Evolutionary conservation across 1,139 yeast genomes (phyloP).

Genomic region (Hemisphaericaspora lyxosophila): DNA sequence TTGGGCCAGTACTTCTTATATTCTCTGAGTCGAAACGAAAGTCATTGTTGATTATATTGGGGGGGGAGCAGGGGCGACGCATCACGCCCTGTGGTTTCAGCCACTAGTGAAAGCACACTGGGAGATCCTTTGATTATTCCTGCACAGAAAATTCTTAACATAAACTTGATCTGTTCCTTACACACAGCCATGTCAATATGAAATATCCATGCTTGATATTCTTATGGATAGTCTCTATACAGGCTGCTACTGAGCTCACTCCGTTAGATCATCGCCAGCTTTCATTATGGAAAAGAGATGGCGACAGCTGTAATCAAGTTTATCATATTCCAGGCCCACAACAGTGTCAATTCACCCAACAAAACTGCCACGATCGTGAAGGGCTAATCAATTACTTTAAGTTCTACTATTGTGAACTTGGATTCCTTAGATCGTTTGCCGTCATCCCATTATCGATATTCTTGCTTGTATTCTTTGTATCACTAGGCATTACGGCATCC

Average conservation of each 20-base stretch:
- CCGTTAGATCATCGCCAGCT: background rate
- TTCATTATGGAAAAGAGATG: background rate
- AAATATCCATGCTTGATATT: constrained; percentile 2
- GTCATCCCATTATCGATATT: constrained; percentile 19
- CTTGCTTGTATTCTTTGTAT: constrained; percentile 42
- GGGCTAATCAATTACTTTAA: constrained; percentile 45
- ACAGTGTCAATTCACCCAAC: constrained; percentile 45
- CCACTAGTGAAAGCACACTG: no score
- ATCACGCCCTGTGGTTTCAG: no score
- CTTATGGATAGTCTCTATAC: constrained; percentile 2
- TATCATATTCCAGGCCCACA: constrained; percentile 23
- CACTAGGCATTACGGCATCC: constrained; percentile 73
- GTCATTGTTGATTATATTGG: no score
- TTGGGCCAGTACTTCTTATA: no score
- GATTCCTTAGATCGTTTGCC: constrained; percentile 12
- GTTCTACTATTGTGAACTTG: constrained; percentile 36
- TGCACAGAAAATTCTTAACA: background rate
- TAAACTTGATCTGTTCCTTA: background rate
- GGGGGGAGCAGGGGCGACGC: no score
- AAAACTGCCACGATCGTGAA: constrained; percentile 39
- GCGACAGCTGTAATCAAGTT: background rate
- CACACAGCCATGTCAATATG: constrained; percentile 2
- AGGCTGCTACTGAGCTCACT: background rate
- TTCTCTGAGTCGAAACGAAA: no score
- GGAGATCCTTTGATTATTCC: no score